Evolutionary conservation across 1,284 basidiomycete species (phyloP), one percentile per base, ranked within the genome.

Genomic region (Rhodotorula mucilaginosa): DNA sequence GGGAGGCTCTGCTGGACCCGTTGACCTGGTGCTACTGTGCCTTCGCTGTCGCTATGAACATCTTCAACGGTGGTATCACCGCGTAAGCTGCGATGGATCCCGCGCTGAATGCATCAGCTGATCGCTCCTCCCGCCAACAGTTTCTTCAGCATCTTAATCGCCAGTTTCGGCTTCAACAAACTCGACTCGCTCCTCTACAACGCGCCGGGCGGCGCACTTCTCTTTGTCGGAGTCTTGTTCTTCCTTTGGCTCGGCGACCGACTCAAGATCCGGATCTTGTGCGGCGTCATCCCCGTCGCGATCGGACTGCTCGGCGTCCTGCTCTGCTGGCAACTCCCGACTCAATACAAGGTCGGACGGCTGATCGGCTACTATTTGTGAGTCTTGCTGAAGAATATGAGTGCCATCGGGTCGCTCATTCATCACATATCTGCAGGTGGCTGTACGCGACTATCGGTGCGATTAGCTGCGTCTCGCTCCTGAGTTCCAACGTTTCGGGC

Each of bases 1-100:
- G 79, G 47, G 73, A 72, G 13, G 80, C 80, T 31, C 57, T 81
- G 18, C 70, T 63, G 34, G 80, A 81, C 67, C 78, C 78, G 58
- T 49, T 68, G 51, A 64, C 62, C 6, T 69, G 68, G 68, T 58
- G 64, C 21, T 64, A 60, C 57, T 64, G 68, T 31, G 15, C 65
- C 23, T 59, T 46, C 10, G 58, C 62, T 16, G 44, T 52, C 49
- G 58, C 62, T 2, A 5, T 69, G 12, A 59, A 58, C 49, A 39
- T 64, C 31, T 57, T 63, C 39, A 69, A 69, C 51, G 68, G 68
- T 16, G 68, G 62, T 13, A 46, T 69, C 29, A 69, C 67, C 12
- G 29, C 52, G 57, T 67, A 26, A n/a, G 63, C 31, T 7, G 18
- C 6, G 26, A 13, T 18, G 12, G 5, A 26, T 7, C 29, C 10